phyloP scores from a whole-genome alignment of 352 stramenopile genomes.

The Peronosclerospora sorghi region DNA sequence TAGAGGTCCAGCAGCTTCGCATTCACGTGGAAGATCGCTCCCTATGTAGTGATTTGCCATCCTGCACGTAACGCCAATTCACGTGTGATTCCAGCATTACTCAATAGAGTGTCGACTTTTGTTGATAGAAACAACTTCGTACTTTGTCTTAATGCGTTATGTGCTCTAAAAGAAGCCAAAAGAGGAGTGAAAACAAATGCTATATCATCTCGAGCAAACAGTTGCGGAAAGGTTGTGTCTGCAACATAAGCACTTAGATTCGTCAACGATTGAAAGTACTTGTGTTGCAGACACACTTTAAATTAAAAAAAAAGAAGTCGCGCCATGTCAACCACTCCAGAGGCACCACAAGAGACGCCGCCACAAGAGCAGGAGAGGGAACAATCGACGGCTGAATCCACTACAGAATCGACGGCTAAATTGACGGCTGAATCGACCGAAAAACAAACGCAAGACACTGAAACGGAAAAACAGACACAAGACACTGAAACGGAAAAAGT shows the following conservation, averaged over 20 bases:
- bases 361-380: background rate
- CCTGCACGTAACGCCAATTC: conserved; percentile 37
- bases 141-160: conserved; percentile 45
- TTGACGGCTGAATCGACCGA: background rate
- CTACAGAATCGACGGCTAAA: too few species aligned
- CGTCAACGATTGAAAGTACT: too few species aligned
- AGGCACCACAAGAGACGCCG: conserved; percentile 1
- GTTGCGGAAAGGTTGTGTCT: background rate
- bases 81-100: conserved; percentile 39
- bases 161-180: conserved; percentile 73
- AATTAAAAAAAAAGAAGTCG: conserved; percentile 10
- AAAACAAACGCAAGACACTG: conserved; percentile 2
- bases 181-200: conserved; percentile 38
- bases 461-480: too few species aligned
- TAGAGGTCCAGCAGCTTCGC: conserved; percentile 37
- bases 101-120: conserved; percentile 34
- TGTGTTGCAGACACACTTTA: too few species aligned
- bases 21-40: conserved; percentile 30
- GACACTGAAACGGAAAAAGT: background rate
- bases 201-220: background rate
- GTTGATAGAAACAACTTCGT: conserved; percentile 38
- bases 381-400: too few species aligned
- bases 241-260: conserved; percentile 4
- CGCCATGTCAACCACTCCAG: conserved; percentile 4
- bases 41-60: conserved; percentile 43